Percentiles rank a stretch among this genome's conserved stretches.
These are phyloP conservation scores for Epichloe baconii DNA, from an alignment of 2,329 filamentous ascomycete species.

Conservation along the genomic window DNA sequence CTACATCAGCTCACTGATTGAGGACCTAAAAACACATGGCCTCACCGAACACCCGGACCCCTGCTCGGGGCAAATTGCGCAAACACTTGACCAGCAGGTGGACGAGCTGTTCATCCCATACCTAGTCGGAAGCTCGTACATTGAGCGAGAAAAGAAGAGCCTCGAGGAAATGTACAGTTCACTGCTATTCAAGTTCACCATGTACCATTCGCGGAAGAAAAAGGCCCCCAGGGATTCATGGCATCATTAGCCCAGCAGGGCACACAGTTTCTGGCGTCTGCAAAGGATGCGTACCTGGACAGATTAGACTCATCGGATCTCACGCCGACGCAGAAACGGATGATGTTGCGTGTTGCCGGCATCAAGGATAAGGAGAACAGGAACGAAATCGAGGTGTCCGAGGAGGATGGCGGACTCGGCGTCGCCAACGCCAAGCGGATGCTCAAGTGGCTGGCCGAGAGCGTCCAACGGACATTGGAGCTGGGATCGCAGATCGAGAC, in stretches of 20 bases:
- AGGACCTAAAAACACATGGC: constrained; percentile 88
- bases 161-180: constrained; percentile 80
- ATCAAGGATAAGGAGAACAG: constrained; percentile 64
- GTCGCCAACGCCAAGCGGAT: constrained; percentile 89
- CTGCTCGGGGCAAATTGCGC: constrained; percentile 72
- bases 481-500: constrained; percentile 80
- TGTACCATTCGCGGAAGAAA: constrained; percentile 82
- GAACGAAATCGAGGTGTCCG: constrained; percentile 79
- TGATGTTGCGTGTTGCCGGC: constrained; percentile 81
- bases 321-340: constrained; percentile 74
- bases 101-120: constrained; percentile 68
- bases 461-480: constrained; percentile 80
- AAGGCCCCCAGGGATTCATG: constrained; percentile 85
- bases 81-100: constrained; percentile 59
- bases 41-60: constrained; percentile 91
- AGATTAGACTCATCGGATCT: constrained; percentile 80
- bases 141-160: constrained; percentile 54
- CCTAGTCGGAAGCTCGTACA: constrained; percentile 55
- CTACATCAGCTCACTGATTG: constrained; percentile 77
- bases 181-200: constrained; percentile 86
- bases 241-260: constrained; percentile 81
- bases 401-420: constrained; percentile 75
- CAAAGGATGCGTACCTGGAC: constrained; percentile 83
- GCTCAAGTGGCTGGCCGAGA: constrained; percentile 94
- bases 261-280: constrained; percentile 74